Conservation (phyloP, 306 rosid genomes). For the Quercus cerris region DNA sequence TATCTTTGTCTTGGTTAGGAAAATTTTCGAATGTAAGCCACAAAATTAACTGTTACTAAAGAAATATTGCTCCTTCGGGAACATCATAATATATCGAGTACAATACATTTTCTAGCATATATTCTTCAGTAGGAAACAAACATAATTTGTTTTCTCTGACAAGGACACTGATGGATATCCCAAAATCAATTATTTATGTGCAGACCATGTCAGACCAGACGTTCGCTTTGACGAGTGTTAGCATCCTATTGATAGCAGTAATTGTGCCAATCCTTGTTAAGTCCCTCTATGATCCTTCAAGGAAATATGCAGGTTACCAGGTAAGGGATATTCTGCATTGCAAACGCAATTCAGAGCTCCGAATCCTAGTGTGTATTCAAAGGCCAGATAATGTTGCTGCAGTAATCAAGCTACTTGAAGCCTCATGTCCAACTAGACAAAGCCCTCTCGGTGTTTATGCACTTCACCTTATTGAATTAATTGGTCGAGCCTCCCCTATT, state of each 20-base stretch:
- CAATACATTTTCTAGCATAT: background rate
- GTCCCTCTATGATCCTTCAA: conserved; percentile 46
- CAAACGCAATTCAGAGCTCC: conserved; percentile 28
- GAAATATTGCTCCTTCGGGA: too few species aligned
- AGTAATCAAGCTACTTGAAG: conserved; percentile 29
- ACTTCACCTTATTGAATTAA: conserved; percentile 48
- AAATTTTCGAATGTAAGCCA: too few species aligned
- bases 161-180: background rate
- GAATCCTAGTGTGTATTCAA: conserved; percentile 34
- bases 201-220: conserved; percentile 17
- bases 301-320: conserved; percentile 44
- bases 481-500: conserved; percentile 44
- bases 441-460: conserved; percentile 35
- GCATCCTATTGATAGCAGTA: conserved; percentile 23
- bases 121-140: background rate
- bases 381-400: conserved; percentile 34
- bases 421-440: conserved; percentile 33
- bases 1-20: too few species aligned
- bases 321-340: conserved; percentile 36
- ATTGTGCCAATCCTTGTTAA: conserved; percentile 36
- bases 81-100: background rate
- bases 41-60: too few species aligned
- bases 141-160: background rate
- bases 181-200: background rate
- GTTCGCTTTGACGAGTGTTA: conserved; percentile 11